Evolutionary conservation across 495 filamentous ascomycete species (phyloP), one percentile per base, ranked within the genome.

Genomic region (Tuber indicum): DNA sequence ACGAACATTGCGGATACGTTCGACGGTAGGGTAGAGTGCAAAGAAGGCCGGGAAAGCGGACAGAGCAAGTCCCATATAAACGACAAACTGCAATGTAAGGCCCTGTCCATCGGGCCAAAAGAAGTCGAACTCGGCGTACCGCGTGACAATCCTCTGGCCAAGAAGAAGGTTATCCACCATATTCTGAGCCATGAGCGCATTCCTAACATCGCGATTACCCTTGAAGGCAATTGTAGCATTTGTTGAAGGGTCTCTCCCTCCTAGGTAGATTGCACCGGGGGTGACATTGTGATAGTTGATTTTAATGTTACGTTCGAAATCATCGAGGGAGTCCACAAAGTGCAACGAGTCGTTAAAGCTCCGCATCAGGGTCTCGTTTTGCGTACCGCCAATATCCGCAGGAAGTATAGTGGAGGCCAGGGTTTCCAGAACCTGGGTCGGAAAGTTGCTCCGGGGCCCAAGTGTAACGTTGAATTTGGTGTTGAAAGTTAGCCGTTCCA

Each of bases 31-130:
- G 84, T 97, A 97, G 26, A 97, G 87, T 1, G 91, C 90, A 80
- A 96, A 96, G 85, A 97, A 93, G 42, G 90, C 92, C 8, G 94
- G 94, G 82, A 90, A 96, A 0, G 89, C 90, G 26, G 88, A 86
- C 86, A 94, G 89, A 23, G 89, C 92, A 3, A 97, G 86, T 42
- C 91, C 90, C 79, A 94, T 90, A 74, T 76, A 80, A 74, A 80
- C 58, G 42, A 94, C 86, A 23, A 96, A 86, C 84, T 96, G 92
- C 39, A 97, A 86, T n/a, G 90, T 90, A 66, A 93, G 86, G 14
- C 91, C 93, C 1, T 88, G 87, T 41, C 86, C 85, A 1, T 90
- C 44, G 5, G 87, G 81, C 85, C 88, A 93, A 26, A 92, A 89
- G 21, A 89, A 87, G 81, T 92, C 92, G 81, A 97, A 96, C 41